Evolutionary conservation across 805 yeast genomes (phyloP).

Genomic region (Saturnispora diversa): DNA sequence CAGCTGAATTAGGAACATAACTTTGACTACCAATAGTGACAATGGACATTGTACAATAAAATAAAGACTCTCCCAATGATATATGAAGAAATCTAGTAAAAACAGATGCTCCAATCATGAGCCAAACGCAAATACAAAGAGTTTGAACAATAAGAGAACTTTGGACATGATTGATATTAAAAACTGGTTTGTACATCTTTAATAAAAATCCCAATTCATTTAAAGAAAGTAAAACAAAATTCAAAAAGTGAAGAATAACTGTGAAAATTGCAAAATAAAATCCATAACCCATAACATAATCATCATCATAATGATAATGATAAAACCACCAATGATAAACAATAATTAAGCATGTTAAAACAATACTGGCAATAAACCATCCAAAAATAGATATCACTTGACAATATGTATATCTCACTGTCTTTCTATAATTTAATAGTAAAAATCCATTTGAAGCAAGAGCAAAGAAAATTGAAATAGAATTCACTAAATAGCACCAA

Average conservation of each 20-base stretch:
- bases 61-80: constrained; percentile 59
- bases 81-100: constrained; percentile 40
- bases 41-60: constrained; percentile 64
- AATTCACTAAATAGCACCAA: constrained; percentile 48
- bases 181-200: constrained; percentile 59
- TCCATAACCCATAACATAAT: constrained; percentile 44
- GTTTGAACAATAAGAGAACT: constrained; percentile 68
- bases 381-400: constrained; percentile 56
- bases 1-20: constrained; percentile 44
- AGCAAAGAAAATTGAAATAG: constrained; percentile 57
- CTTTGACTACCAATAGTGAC: constrained; percentile 82
- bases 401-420: constrained; percentile 48
- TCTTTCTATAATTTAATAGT: constrained; percentile 57
- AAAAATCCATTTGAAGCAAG: constrained; percentile 60
- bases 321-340: constrained; percentile 24
- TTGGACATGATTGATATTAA: constrained; percentile 60
- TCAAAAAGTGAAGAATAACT: constrained; percentile 48
- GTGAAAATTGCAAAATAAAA: constrained; percentile 76
- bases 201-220: constrained; percentile 56
- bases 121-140: constrained; percentile 57
- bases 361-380: constrained; percentile 52
- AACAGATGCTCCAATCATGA: constrained; percentile 60
- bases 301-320: constrained; percentile 14
- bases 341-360: constrained; percentile 44
- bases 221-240: constrained; percentile 43